Conservation (phyloP, 73 alveolate genomes). For the Paramecium tetraurelia region DNA sequence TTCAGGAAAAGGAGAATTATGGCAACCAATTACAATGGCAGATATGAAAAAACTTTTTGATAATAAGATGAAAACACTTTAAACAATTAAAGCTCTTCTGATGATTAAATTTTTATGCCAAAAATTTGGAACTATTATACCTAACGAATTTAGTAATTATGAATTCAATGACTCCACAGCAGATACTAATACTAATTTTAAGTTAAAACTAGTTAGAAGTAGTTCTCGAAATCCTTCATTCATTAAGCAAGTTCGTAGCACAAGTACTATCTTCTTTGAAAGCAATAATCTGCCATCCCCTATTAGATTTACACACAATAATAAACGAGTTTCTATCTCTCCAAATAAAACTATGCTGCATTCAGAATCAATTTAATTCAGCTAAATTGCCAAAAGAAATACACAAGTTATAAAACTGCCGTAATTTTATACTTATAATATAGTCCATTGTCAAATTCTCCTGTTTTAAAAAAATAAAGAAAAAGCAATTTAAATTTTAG, state of each 20-base stretch:
- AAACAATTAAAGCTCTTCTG: neutral
- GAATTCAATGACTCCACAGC: conserved; percentile 24
- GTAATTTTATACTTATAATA: neutral
- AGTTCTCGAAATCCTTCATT: conserved; percentile 13
- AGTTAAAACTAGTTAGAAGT: conserved; percentile 2
- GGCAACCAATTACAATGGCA: conserved; percentile 7
- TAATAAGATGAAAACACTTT: neutral
- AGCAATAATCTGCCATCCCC: conserved; percentile 4
- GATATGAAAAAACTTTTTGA: conserved; percentile 23
- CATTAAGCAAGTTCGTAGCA: conserved; percentile 1
- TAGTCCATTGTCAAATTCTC: neutral
- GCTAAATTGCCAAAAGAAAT: neutral
- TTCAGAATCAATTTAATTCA: neutral
- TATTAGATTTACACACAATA: neutral
- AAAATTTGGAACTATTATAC: conserved; percentile 1
- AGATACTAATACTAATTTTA: neutral
- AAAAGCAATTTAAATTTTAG: neutral
- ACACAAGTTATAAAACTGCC: neutral
- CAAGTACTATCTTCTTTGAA: conserved; percentile 19
- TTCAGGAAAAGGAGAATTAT: conserved; percentile 22
- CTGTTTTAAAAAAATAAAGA: neutral
- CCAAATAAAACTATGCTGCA: neutral
- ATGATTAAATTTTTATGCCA: neutral
- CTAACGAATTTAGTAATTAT: conserved; percentile 5
- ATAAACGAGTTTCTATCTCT: neutral